Conservation (phyloP, 768 basidiomycete species). For the Pholiota conissans region DNA sequence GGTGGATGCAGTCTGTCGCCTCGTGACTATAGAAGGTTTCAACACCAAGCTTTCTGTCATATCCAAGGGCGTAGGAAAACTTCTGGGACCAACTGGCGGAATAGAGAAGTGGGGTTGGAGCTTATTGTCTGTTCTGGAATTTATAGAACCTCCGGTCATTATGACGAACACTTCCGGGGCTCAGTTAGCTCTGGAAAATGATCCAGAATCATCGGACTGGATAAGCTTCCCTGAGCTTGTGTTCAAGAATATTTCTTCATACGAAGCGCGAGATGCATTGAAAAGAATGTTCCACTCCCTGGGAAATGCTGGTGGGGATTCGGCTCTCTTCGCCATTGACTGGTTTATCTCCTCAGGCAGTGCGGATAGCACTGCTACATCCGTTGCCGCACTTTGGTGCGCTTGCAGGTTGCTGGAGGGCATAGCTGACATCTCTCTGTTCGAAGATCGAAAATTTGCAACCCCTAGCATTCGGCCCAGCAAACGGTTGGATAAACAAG, state of each 20-base stretch:
- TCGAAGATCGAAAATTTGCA: conserved; percentile 25
- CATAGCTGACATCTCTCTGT: conserved; percentile 48
- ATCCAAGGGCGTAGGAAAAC: conserved; percentile 51
- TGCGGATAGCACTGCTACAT: conserved; percentile 40
- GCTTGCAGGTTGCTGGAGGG: conserved; percentile 79
- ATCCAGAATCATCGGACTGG: conserved; percentile 33
- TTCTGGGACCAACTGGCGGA: conserved; percentile 80
- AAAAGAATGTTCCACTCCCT: conserved; percentile 73
- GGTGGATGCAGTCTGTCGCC: conserved; percentile 68
- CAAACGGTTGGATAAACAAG: conserved; percentile 62
- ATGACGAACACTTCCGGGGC: conserved; percentile 48
- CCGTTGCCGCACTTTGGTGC: conserved; percentile 83
- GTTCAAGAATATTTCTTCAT: conserved; percentile 56
- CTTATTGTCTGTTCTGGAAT: conserved; percentile 78
- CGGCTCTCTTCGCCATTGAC: conserved; percentile 74
- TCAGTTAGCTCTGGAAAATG: conserved; percentile 58
- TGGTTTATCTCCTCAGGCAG: conserved; percentile 70
- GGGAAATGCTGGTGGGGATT: conserved; percentile 68
- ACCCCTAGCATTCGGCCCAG: conserved; percentile 32
- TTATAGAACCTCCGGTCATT: conserved; percentile 53
- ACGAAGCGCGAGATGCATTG: conserved; percentile 52
- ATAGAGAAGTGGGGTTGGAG: conserved; percentile 94
- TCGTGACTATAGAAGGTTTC: conserved; percentile 30
- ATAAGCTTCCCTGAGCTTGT: conserved; percentile 58
- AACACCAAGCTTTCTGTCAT: conserved; percentile 37